Evolutionary conservation across 352 stramenopile genomes (phyloP), one percentile per base, ranked within the genome.

Genomic region (Lagenidium sp.): DNA sequence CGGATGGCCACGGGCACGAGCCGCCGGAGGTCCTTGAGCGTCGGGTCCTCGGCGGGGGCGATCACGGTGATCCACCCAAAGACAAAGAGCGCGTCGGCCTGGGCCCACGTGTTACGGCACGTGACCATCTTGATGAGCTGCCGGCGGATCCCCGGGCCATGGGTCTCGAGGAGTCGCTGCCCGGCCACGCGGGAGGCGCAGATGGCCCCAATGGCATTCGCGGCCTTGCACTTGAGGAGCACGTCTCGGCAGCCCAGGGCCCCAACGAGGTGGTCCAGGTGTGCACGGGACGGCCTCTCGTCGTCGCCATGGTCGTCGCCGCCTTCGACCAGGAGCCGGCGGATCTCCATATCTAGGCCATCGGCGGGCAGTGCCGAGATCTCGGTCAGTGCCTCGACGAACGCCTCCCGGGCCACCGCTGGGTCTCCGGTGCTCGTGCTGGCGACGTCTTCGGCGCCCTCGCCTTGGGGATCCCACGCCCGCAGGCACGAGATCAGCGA

Each of bases 161-260:
- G 60, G 4, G 36, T 22, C 44, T 75, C 68, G 25, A 89, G 51
- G 37, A 89, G 44, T 11, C 60, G 59, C 47, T 86, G 76, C 0
- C 76, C 76, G 12, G 76, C 76, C 21, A 89, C 73, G 5, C 76
- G 67, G 4, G 76, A 89, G 42, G 78, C 81, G 36, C 76, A 86
- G 31, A 89, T 49, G 28, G 76, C 81, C 2, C 76, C 76, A 13
- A 89, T 60, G 3, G 76, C 73, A 37, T 78, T 89, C 10, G 76
- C 76, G 5, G 73, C 76, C 44, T 89, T 89, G 55, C 76, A 89
- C 42, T 89, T 89, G 16, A 89, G 59, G 38, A 73, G 64, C 41
- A 89, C 71, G 41, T 89, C 76, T 15, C 76, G 74, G 22, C 60
- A 61, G 39, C 41, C 53, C 22, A 89, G 44, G 10, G 74, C 74